phyloP scores from a whole-genome alignment of 495 filamentous ascomycete species.

The Aspergillus ellipticus region DNA sequence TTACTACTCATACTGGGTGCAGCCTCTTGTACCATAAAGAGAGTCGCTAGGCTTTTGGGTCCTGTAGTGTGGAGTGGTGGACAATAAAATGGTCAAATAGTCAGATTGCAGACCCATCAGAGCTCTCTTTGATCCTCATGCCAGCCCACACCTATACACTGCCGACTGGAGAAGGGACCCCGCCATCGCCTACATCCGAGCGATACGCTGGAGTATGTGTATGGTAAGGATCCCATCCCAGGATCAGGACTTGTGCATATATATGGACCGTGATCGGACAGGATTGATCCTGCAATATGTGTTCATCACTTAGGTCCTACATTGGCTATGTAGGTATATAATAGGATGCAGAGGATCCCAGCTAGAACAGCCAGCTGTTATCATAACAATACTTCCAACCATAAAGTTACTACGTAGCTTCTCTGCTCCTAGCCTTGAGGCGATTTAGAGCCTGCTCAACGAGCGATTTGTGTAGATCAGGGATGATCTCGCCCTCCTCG shows the following conservation, averaged over 20 bases:
- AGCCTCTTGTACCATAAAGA: too few relatives aligned
- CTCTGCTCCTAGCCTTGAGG: slow-evolving; percentile 28
- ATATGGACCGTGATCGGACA: slow-evolving; percentile 15
- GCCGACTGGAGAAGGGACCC: not conserved
- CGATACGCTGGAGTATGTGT: slow-evolving; percentile 32
- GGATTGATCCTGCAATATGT: slow-evolving; percentile 21
- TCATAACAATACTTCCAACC: not conserved
- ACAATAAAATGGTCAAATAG: too few relatives aligned
- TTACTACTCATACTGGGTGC: too few relatives aligned
- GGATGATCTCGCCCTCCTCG: slow-evolving; percentile 43
- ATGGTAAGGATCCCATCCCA: not conserved
- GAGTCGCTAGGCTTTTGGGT: too few relatives aligned
- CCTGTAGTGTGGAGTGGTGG: too few relatives aligned
- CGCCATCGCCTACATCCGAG: slow-evolving; percentile 32
- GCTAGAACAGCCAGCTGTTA: not conserved
- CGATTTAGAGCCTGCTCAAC: slow-evolving; percentile 51
- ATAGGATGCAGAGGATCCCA: not conserved
- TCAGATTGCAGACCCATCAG: slow-evolving; percentile 31
- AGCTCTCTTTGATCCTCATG: slow-evolving; percentile 49
- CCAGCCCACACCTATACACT: slow-evolving; percentile 10
- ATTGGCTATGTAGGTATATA: not conserved
- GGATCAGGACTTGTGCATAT: not conserved
- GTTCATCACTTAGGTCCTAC: slow-evolving; percentile 31
- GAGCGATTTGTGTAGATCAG: slow-evolving; percentile 51
- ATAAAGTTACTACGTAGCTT: not conserved